phyloP scores from a whole-genome alignment of 345 rosid species.

The Abelmoschus esculentus region DNA sequence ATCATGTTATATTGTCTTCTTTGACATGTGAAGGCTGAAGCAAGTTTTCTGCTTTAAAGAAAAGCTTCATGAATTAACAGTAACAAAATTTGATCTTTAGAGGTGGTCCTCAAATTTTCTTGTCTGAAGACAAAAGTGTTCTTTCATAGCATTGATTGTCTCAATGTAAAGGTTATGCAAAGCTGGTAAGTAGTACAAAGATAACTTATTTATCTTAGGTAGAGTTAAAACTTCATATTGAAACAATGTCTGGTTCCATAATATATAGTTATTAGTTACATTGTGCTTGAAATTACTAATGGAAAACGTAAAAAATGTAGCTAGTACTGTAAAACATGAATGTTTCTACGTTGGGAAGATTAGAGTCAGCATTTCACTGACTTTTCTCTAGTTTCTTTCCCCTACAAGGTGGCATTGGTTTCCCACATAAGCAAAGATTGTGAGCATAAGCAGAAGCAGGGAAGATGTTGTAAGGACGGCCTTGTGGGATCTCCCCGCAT shows the following conservation, averaged over 20 bases:
- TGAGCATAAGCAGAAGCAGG: conserved; percentile 78
- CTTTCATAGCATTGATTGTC: neutral
- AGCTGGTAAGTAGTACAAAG: neutral
- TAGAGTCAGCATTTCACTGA: conserved; percentile 70
- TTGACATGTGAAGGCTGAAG: conserved; percentile 10
- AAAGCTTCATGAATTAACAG: too few species aligned
- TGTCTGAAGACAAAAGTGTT: too few species aligned
- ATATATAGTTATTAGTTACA: conserved; percentile 14
- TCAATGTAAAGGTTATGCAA: neutral
- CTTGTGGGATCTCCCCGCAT: conserved; percentile 89
- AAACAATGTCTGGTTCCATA: conserved; percentile 7
- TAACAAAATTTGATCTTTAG: too few species aligned
- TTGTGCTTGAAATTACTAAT: conserved; percentile 5
- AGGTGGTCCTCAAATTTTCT: too few species aligned
- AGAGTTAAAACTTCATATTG: neutral
- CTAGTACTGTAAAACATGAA: conserved; percentile 16
- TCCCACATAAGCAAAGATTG: conserved; percentile 88
- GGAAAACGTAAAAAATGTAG: neutral
- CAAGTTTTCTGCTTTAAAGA: too few species aligned
- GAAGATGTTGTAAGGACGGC: conserved; percentile 72
- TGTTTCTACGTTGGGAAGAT: too few species aligned
- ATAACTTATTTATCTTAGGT: neutral
- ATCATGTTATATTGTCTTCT: neutral
- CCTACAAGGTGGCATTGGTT: conserved; percentile 74
- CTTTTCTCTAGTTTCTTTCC: conserved; percentile 24